Conservation (phyloP, 306 rosid genomes). For the Lathyrus aphaca region DNA sequence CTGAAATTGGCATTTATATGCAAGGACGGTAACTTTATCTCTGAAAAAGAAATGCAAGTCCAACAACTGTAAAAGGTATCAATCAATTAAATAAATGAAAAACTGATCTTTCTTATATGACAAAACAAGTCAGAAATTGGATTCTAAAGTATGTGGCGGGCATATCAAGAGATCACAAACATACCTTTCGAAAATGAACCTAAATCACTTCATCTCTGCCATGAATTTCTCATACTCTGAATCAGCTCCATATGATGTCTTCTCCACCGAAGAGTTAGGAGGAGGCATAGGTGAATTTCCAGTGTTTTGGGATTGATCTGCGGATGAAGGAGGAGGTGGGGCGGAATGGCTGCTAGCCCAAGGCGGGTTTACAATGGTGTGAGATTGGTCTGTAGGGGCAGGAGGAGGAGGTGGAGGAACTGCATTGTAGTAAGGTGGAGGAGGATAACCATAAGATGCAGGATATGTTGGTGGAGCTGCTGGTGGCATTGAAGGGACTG, state of each 20-base stretch:
- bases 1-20: background rate
- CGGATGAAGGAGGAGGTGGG: slow-evolving; percentile 61
- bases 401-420: slow-evolving; percentile 79
- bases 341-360: slow-evolving; percentile 72
- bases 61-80: slow-evolving; percentile 22
- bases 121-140: slow-evolving; percentile 28
- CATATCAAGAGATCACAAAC: slow-evolving; percentile 25
- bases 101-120: no score
- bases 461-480: slow-evolving; percentile 68
- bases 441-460: slow-evolving; percentile 72
- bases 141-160: slow-evolving; percentile 1
- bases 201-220: slow-evolving; percentile 90
- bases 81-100: background rate
- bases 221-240: slow-evolving; percentile 96
- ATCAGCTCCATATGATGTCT: slow-evolving; percentile 69
- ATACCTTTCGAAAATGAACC: slow-evolving; percentile 53
- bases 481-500: slow-evolving; percentile 65
- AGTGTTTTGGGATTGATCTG: slow-evolving; percentile 49
- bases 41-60: slow-evolving; percentile 15
- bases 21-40: slow-evolving; percentile 1
- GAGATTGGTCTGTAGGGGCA: slow-evolving; percentile 67
- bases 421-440: slow-evolving; percentile 71
- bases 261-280: slow-evolving; percentile 65
- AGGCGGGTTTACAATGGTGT: slow-evolving; percentile 63
- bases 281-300: slow-evolving; percentile 62